Evolutionary conservation across 306 rosid genomes (phyloP), one percentile per base, ranked within the genome.

Genomic region (Quercus variabilis): DNA sequence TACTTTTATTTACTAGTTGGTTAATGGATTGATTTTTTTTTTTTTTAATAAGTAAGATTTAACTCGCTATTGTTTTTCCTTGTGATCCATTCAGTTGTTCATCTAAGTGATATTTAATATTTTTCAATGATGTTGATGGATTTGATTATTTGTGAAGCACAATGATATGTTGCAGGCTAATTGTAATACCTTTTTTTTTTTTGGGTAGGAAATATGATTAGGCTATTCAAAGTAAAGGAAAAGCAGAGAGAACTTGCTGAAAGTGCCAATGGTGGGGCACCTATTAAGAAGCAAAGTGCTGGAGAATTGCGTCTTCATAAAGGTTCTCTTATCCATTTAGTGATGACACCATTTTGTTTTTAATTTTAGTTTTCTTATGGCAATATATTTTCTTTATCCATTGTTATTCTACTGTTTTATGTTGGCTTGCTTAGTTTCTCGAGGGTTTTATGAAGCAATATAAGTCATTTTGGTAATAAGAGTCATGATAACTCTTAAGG

Each of bases 301-400:
- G 98, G 98, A 72, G 97, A 94, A 78, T 76, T 94, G 87, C 98
- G 97, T 81, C 97, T 94, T 84, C 94, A 94, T 80, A 92, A 87
- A 92, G 98, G 98, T 92, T 71, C 35, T 54, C 21, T 74, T 19
- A 60, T 77, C 21, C 43, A 25, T 79, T 26, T 41, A 8, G 12
- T 43, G 51, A 49, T 76, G 21, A 49, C 17, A 41, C 8, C 18
- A 4, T 38, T 82, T 73, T 80, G 46, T 28, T 31, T 54, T 25
- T 10, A 49, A 20, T 43, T 14, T 54, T 35, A 51, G 33, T 26
- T 75, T 46, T 41, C 71, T 20, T 28, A 35, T 1, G 15, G 17
- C 52, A 38, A 57, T 68, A 11, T 13, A 20, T 15, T 63, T 1
- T 63, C 69, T 28, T 21, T 11, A 9, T 26, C 41, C 28, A 26